Evolutionary conservation across 1,139 yeast species (phyloP).

Genomic region (Blastobotrys ciferrii): DNA sequence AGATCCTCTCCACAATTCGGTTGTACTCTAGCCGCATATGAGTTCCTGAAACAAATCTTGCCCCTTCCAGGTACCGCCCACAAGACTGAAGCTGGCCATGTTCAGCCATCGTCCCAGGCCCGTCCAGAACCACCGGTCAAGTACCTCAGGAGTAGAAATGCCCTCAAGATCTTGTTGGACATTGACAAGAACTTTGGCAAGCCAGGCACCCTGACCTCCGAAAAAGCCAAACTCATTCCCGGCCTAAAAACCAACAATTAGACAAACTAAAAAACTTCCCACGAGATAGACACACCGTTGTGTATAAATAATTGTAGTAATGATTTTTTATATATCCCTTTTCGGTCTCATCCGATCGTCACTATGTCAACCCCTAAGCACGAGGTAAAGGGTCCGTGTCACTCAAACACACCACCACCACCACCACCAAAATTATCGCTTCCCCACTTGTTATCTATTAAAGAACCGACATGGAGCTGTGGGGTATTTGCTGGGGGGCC

Average conservation of each 20-base stretch:
- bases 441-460: neutral
- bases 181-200: conserved; percentile 47
- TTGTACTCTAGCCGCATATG: conserved; percentile 94
- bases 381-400: neutral
- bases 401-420: neutral
- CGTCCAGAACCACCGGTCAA: conserved; percentile 35
- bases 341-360: neutral
- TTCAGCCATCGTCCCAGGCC: conserved; percentile 39
- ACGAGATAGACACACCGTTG: neutral
- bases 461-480: too few relatives aligned
- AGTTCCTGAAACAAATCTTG: conserved; percentile 63
- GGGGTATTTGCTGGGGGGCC: too few relatives aligned
- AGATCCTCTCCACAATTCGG: conserved; percentile 98
- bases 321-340: neutral
- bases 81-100: conserved; percentile 44
- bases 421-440: neutral
- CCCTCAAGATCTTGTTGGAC: conserved; percentile 44
- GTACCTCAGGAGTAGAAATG: conserved; percentile 43
- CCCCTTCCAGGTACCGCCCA: conserved; percentile 47
- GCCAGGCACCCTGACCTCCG: conserved; percentile 35
- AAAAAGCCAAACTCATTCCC: conserved; percentile 31
- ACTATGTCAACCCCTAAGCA: conserved; percentile 1
- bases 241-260: conserved; percentile 23
- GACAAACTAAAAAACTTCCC: neutral
- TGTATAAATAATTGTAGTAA: neutral